Conservation (phyloP, 2,329 filamentous ascomycete species). For the Fusarium buxicola region DNA sequence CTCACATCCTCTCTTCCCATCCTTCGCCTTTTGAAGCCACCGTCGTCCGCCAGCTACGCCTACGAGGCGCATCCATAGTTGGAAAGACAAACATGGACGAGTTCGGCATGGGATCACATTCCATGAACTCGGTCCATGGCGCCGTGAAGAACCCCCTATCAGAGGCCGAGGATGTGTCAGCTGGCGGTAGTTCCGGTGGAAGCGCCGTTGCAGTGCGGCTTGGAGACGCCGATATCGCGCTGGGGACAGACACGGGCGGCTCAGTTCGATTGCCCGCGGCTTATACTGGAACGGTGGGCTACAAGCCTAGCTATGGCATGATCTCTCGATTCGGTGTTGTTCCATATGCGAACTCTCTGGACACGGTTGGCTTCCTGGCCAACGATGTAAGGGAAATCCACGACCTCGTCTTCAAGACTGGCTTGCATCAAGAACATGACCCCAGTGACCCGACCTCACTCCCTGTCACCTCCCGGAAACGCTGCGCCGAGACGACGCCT, state of each 20-base stretch:
- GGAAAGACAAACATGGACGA: constrained; percentile 96
- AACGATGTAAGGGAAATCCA: constrained; percentile 63
- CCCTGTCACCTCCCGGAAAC: constrained; percentile 63
- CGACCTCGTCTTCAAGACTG: constrained; percentile 62
- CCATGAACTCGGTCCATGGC: constrained; percentile 75
- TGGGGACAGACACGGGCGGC: constrained; percentile 95
- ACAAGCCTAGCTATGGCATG: constrained; percentile 92
- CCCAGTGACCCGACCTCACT: constrained; percentile 80
- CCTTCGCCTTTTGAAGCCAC: constrained; percentile 84
- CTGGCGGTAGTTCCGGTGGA: constrained; percentile 92
- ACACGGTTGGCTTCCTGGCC: constrained; percentile 86
- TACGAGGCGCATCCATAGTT: constrained; percentile 70
- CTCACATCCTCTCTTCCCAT: constrained; percentile 77
- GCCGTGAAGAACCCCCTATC: constrained; percentile 67
- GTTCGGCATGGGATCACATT: constrained; percentile 95
- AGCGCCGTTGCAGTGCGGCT: constrained; percentile 86
- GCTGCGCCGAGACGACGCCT: constrained; percentile 53
- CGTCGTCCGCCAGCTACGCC: constrained; percentile 75
- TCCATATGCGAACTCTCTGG: constrained; percentile 91
- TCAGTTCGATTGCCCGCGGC: constrained; percentile 89
- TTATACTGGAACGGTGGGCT: constrained; percentile 85
- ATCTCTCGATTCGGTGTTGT: constrained; percentile 88
- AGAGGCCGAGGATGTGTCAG: constrained; percentile 64
- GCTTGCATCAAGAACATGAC: constrained; percentile 69
- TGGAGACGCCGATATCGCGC: constrained; percentile 68